Evolutionary conservation across 768 basidiomycete species (phyloP).

Genomic region (Leccinum ochraceum): DNA sequence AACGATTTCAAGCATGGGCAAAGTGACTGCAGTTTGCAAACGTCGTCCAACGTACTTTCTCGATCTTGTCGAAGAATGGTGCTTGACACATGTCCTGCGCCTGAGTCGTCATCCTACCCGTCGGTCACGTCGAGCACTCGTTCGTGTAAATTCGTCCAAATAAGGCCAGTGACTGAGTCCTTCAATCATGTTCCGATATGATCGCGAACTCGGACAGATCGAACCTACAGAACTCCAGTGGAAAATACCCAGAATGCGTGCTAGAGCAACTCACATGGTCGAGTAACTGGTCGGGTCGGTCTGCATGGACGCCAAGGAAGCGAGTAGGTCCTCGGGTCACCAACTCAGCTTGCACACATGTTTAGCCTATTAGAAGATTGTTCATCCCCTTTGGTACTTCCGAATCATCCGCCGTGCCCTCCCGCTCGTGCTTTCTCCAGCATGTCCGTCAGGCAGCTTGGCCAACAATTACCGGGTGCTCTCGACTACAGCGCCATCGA

Average conservation of each 20-base stretch:
- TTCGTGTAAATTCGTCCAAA: conserved; percentile 20
- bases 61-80: conserved; percentile 29
- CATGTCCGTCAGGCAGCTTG: conserved; percentile 31
- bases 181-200: conserved; percentile 30
- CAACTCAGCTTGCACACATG: conserved; percentile 37
- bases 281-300: conserved; percentile 35
- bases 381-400: conserved; percentile 36
- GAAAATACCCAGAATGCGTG: not conserved
- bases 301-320: conserved; percentile 26
- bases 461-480: conserved; percentile 29
- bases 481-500: conserved; percentile 25
- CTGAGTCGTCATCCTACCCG: too few species aligned
- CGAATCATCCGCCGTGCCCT: conserved; percentile 31
- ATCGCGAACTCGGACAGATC: conserved; percentile 39
- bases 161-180: conserved; percentile 47
- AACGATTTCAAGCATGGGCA: conserved; percentile 13
- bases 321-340: conserved; percentile 35
- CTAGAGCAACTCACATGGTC: conserved; percentile 32
- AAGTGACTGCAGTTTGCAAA: conserved; percentile 26
- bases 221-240: conserved; percentile 3
- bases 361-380: conserved; percentile 29
- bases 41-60: conserved; percentile 42
- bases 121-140: too few species aligned
- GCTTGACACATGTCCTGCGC: too few species aligned
- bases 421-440: conserved; percentile 34